A percentile compares a stretch with the other conserved stretches of the same genome.
Evolutionary conservation across 1,284 basidiomycete genomes (phyloP).

Genomic region (Pseudozyma sp.): DNA sequence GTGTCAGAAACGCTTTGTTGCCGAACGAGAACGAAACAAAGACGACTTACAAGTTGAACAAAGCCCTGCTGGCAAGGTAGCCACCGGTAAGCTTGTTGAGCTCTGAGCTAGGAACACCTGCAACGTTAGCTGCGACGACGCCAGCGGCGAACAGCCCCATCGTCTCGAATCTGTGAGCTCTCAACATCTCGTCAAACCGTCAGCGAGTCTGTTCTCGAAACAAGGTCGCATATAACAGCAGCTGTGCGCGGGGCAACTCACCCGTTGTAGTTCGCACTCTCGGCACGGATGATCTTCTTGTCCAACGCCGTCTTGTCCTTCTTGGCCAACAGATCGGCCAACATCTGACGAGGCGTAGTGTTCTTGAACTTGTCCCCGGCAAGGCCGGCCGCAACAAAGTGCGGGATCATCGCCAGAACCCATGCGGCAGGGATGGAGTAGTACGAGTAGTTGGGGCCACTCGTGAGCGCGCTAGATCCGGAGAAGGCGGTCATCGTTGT

Average conservation of each 20-base stretch:
- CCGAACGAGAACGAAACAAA: neutral
- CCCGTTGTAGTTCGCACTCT: constrained; percentile 38
- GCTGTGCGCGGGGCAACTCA: neutral
- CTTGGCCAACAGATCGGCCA: constrained; percentile 41
- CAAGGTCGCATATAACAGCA: neutral
- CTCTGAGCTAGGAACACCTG: constrained; percentile 46
- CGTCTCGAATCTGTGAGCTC: constrained; percentile 31
- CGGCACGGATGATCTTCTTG: constrained; percentile 46
- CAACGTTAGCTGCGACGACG: constrained; percentile 56
- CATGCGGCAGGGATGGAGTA: constrained; percentile 40
- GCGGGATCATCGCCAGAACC: constrained; percentile 35
- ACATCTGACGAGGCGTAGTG: constrained; percentile 30
- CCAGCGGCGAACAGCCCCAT: constrained; percentile 38
- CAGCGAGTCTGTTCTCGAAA: neutral
- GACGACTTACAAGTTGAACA: constrained; percentile 53
- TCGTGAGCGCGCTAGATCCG: constrained; percentile 10
- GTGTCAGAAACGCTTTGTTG: too few species aligned
- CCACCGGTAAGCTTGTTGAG: constrained; percentile 51
- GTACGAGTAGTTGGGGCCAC: constrained; percentile 42
- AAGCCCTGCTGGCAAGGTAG: constrained; percentile 48
- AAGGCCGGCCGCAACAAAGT: constrained; percentile 16
- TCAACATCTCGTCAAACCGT: neutral
- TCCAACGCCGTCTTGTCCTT: constrained; percentile 41
- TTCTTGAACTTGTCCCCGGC: constrained; percentile 38
- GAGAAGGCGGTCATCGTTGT: constrained; percentile 30